These are phyloP conservation scores for Hypericum androsaemum DNA, from an alignment of 345 rosid species.

Conservation along the genomic window DNA sequence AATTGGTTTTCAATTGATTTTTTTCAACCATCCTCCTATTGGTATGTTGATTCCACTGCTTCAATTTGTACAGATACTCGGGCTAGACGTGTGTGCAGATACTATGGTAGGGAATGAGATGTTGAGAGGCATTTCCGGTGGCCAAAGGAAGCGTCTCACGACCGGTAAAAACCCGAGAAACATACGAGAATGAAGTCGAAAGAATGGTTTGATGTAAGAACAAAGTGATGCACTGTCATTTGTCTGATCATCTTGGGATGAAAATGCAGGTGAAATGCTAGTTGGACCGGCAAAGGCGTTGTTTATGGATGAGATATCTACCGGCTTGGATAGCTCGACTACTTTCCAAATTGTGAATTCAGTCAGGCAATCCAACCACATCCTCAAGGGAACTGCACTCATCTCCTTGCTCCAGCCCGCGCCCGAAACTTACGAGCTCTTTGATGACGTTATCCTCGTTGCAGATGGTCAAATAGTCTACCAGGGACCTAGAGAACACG, in stretches of 20 bases:
- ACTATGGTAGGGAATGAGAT: not conserved
- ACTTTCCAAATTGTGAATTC: slow-evolving; percentile 1
- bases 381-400: slow-evolving; percentile 1
- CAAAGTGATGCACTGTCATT: too few relatives aligned
- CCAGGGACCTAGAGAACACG: not conserved
- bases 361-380: not conserved
- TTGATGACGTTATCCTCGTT: not conserved
- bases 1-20: not conserved
- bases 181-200: too few relatives aligned
- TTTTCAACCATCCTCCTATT: not conserved
- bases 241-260: too few relatives aligned
- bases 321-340: not conserved
- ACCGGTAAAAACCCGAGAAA: not conserved
- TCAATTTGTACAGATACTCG: not conserved
- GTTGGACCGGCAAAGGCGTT: slow-evolving; percentile 1
- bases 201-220: too few relatives aligned
- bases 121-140: not conserved
- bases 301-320: slow-evolving; percentile 1
- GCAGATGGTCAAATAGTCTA: not conserved
- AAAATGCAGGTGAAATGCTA: not conserved
- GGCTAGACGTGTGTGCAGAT: not conserved
- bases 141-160: slow-evolving; percentile 1
- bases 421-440: slow-evolving; percentile 1
- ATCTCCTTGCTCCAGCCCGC: slow-evolving; percentile 2
- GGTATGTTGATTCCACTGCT: not conserved